Percentiles rank a stretch among this genome's conserved stretches.
These are phyloP conservation scores for Zymoseptoria ardabiliae DNA, from an alignment of 2,329 filamentous ascomycete species.

Conservation along the genomic window DNA sequence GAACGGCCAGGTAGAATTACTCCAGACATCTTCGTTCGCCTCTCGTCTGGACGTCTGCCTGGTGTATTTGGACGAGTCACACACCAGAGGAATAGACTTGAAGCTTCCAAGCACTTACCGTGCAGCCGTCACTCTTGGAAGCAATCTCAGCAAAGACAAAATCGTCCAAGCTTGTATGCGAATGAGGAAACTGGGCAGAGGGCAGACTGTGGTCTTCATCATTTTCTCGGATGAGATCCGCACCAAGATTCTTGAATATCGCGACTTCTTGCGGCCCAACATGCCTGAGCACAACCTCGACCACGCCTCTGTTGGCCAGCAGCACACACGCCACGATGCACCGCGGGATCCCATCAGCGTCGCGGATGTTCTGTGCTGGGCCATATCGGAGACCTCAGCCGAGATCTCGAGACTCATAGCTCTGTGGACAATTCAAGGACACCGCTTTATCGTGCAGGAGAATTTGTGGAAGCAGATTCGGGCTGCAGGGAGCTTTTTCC, in stretches of 20 bases:
- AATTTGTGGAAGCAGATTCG: constrained; percentile 8
- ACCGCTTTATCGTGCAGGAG: constrained; percentile 35
- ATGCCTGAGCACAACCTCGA: background rate
- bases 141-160: constrained; percentile 59
- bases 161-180: constrained; percentile 66
- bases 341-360: constrained; percentile 35
- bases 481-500: constrained; percentile 4
- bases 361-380: constrained; percentile 52
- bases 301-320: background rate
- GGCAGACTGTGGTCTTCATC: constrained; percentile 59
- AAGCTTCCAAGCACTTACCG: constrained; percentile 51
- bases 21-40: constrained; percentile 54
- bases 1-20: constrained; percentile 37
- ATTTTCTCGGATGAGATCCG: too few relatives aligned
- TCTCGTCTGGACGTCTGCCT: constrained; percentile 53
- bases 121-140: constrained; percentile 61
- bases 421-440: constrained; percentile 56
- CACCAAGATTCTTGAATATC: constrained; percentile 37
- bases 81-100: constrained; percentile 63
- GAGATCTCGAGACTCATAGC: constrained; percentile 45
- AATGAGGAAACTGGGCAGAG: constrained; percentile 60
- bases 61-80: constrained; percentile 62
- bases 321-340: background rate
- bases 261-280: background rate
- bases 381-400: constrained; percentile 51